Conservation (phyloP, 2,329 filamentous ascomycete genomes). For the Penicillium expansum region DNA sequence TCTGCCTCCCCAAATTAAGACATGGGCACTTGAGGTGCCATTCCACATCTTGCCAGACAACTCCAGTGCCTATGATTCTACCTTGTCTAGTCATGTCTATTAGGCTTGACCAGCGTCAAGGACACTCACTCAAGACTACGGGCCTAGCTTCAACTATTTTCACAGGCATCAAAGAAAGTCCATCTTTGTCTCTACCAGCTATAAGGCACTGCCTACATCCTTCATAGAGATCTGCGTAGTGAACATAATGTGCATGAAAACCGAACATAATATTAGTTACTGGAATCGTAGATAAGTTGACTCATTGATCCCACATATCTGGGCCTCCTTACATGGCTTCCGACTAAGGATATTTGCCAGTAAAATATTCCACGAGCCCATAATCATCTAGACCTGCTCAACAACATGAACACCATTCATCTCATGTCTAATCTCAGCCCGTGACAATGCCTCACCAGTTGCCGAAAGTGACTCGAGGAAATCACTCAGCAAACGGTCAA, state of each 20-base stretch:
- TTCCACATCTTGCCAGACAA: not conserved
- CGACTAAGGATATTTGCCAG: not conserved
- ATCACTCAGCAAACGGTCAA: constrained; percentile 42
- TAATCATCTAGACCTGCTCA: constrained; percentile 12
- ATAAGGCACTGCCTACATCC: not conserved
- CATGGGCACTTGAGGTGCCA: not conserved
- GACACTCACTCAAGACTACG: not conserved
- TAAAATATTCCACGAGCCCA: not conserved
- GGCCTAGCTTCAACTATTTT: not conserved
- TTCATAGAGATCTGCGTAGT: not conserved
- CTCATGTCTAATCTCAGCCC: constrained; percentile 13
- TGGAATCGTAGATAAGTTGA: not conserved
- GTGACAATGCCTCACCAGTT: constrained; percentile 35
- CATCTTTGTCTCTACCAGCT: not conserved
- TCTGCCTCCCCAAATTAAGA: not conserved
- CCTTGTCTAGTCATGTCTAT: not conserved
- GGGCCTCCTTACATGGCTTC: not conserved
- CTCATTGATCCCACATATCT: not conserved
- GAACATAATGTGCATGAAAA: not conserved
- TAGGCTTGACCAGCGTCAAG: not conserved
- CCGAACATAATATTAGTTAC: not conserved
- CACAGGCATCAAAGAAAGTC: not conserved
- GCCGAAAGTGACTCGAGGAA: constrained; percentile 40
- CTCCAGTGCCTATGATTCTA: not conserved
- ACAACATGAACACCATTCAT: constrained; percentile 11